These are phyloP conservation scores for Penicillium dipodomyicola DNA, from an alignment of 495 filamentous ascomycete genomes.

Conservation along the genomic window DNA sequence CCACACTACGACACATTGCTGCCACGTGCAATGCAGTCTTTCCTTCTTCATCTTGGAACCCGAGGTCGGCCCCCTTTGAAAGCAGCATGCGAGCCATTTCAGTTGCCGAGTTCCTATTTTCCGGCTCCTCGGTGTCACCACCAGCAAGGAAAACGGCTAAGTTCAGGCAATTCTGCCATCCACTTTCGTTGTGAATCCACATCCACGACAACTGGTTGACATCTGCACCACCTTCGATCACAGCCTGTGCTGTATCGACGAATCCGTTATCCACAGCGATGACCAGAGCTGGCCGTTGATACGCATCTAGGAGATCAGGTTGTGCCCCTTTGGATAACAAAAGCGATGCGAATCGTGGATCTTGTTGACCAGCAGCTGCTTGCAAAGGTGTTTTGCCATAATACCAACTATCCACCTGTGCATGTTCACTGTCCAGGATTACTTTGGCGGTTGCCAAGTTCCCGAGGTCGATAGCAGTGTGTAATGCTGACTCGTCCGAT, in stretches of 20 bases:
- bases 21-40: neutral
- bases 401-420: neutral
- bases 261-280: neutral
- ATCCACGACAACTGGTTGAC: neutral
- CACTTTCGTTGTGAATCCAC: too few species aligned
- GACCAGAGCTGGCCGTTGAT: neutral
- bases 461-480: neutral
- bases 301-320: neutral
- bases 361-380: neutral
- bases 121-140: neutral
- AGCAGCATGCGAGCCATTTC: neutral
- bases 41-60: neutral
- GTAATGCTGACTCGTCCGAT: neutral
- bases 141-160: neutral
- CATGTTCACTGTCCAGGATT: neutral
- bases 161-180: neutral
- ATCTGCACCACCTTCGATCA: neutral
- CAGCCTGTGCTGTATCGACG: neutral
- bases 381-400: neutral
- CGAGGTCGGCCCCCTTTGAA: neutral
- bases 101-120: neutral
- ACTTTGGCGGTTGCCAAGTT: neutral
- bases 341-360: neutral
- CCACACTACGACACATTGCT: neutral
- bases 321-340: neutral